Evolutionary conservation across 2,329 filamentous ascomycete genomes (phyloP).

Genomic region (Hortaea sp.): DNA sequence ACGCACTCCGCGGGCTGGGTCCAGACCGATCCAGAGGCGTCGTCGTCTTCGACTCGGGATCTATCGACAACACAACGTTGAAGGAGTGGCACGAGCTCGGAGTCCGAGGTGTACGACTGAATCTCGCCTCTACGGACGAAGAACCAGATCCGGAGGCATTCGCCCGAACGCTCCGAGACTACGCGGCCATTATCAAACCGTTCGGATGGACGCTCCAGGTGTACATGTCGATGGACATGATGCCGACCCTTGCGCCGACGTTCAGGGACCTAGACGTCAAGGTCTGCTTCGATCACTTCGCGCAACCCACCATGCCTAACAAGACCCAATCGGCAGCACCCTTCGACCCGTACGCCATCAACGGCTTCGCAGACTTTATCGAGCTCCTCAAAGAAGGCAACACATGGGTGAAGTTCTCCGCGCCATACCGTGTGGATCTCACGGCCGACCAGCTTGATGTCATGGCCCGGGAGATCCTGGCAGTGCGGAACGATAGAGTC

Average conservation of each 20-base stretch:
- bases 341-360: conserved; percentile 31
- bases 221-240: conserved; percentile 45
- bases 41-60: no score
- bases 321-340: conserved; percentile 27
- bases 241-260: conserved; percentile 40
- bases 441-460: conserved; percentile 21
- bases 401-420: conserved; percentile 50
- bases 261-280: conserved; percentile 39
- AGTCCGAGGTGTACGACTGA: no score
- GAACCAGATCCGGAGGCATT: no score
- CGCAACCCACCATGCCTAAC: not conserved
- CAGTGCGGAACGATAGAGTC: conserved; percentile 34
- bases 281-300: conserved; percentile 50
- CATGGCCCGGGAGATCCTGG: conserved; percentile 37
- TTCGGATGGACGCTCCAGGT: conserved; percentile 49
- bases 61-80: no score
- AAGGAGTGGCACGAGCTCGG: no score
- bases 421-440: conserved; percentile 44
- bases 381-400: conserved; percentile 37
- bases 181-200: no score
- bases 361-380: conserved; percentile 41
- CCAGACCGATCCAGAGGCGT: no score
- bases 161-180: no score
- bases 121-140: no score
- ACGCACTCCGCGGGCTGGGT: no score